Base-by-base conservation (phyloP, 2,329 filamentous ascomycete genomes). In the Pleoardoris graminearum region DNA sequence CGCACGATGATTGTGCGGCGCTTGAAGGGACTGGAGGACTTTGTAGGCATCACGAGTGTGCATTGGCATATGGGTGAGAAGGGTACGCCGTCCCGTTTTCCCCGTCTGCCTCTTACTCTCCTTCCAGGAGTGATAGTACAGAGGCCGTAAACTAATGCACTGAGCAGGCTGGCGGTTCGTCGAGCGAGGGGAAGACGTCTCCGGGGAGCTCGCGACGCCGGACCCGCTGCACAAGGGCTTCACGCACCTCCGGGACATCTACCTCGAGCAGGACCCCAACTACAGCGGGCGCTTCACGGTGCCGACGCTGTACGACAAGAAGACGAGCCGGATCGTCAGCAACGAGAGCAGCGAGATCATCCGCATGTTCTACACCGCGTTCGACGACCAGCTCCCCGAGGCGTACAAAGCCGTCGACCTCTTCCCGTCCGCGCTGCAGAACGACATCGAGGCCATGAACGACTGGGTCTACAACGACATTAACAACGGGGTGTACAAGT, bases 321-420 rank as follows among this genome's bases (percentile, higher is more conserved):
- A 88, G 77, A 76, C 79, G 47, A 82, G 86, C 65, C 83, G 79
- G 29, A 95, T 96, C 67, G 91, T 96, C 57, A 94, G 82, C 82
- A 97, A 97, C 62, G 92, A 96, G 81, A 91, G 88, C 73, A 86
- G 87, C 61, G 92, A 97, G 77, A 96, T 97, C 70, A 86, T 96
- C 71, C 86, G 92, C 69, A 96, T 96, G 89, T 79, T 97, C 56
- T 89, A 89, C 69, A 82, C 81, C 36, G 89, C 85, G 72, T 97
- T 97, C 69, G 86, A 97, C 52, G 68, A 75, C 33, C 42, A 80
- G 21, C 60, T 81, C n/a, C 73, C 73, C 1, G 73, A 75, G 6
- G 68, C 78, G 59, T 75, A 76, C 62, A 75, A 71, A 54, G 66
- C 70, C 1, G 46, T 80, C 1, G 77, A 79, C 44, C 66, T 80